Percentiles rank a stretch among this genome's conserved stretches.
Conservation (phyloP, 352 stramenopile species). For the Pythium folliculosum region DNA sequence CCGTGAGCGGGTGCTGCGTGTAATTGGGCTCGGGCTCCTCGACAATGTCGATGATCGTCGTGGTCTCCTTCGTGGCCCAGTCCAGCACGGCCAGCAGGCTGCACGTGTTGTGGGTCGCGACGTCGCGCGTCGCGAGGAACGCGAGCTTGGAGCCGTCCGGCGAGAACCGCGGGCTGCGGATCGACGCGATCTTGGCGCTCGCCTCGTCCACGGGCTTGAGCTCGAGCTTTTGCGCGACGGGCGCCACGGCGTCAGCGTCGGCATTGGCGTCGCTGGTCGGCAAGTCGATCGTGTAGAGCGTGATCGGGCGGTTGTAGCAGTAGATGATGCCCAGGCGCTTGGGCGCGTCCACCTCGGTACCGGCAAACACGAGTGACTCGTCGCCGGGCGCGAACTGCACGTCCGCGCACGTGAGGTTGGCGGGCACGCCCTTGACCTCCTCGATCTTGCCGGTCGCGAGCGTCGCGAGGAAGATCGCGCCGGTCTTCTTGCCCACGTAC, state of each 20-base stretch:
- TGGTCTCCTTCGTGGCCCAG: constrained; percentile 61
- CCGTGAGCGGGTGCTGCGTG: constrained; percentile 37
- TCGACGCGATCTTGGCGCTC: constrained; percentile 44
- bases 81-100: constrained; percentile 65
- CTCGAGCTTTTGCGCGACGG: constrained; percentile 44
- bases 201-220: constrained; percentile 40
- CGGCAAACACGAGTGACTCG: constrained; percentile 64
- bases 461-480: constrained; percentile 66
- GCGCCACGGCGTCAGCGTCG: constrained; percentile 20
- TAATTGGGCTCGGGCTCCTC: constrained; percentile 45
- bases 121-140: constrained; percentile 70
- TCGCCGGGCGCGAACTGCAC: constrained; percentile 63
- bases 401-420: constrained; percentile 66
- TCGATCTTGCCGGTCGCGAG: constrained; percentile 65
- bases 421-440: constrained; percentile 53
- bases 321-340: constrained; percentile 83
- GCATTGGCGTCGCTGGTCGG: constrained; percentile 14
- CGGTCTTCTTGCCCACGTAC: constrained; percentile 76
- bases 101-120: constrained; percentile 75
- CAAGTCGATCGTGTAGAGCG: constrained; percentile 57
- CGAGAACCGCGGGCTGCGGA: constrained; percentile 66
- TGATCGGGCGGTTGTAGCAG: constrained; percentile 82
- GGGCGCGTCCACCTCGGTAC: constrained; percentile 51
- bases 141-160: constrained; percentile 63
- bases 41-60: constrained; percentile 65